Percentiles rank a stretch among this genome's conserved stretches.
Conservation (phyloP, 2,329 filamentous ascomycete genomes). For the Colletotrichum kahawae region DNA sequence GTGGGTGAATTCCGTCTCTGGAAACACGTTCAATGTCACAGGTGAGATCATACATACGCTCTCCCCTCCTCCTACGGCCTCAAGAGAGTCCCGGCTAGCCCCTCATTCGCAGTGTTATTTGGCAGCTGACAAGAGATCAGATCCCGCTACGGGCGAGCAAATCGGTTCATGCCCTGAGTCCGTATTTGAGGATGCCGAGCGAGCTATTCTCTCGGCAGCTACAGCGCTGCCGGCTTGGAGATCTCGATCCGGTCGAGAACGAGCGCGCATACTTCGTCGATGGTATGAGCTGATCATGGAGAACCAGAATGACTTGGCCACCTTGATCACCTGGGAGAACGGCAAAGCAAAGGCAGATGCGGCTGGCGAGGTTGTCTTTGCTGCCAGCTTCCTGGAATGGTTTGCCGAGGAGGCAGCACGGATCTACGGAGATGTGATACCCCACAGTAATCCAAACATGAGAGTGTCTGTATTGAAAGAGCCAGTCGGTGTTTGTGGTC, state of each 20-base stretch:
- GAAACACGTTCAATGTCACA: not conserved
- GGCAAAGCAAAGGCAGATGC: slow-evolving; percentile 83
- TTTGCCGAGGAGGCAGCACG: slow-evolving; percentile 80
- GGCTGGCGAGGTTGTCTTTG: slow-evolving; percentile 73
- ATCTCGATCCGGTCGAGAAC: slow-evolving; percentile 74
- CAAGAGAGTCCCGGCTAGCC: not conserved
- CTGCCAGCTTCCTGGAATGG: slow-evolving; percentile 80
- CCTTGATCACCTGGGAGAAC: slow-evolving; percentile 87
- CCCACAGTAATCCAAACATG: slow-evolving; percentile 71
- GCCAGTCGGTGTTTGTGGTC: slow-evolving; percentile 82
- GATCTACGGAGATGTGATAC: slow-evolving; percentile 77
- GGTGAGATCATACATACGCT: not conserved
- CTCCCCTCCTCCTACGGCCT: not conserved
- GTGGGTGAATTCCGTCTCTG: not conserved
- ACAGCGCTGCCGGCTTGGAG: slow-evolving; percentile 76
- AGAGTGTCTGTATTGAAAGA: slow-evolving; percentile 83
- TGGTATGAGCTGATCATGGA: slow-evolving; percentile 84
- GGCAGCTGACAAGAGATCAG: slow-evolving; percentile 42
- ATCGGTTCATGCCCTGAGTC: slow-evolving; percentile 90
- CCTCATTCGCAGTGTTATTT: slow-evolving; percentile 26
- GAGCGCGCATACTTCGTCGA: slow-evolving; percentile 74
- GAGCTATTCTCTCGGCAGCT: slow-evolving; percentile 81
- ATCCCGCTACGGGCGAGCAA: slow-evolving; percentile 81
- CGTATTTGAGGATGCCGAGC: slow-evolving; percentile 75
- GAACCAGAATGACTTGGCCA: slow-evolving; percentile 81